A percentile compares a stretch with the other conserved stretches of the same genome.
phyloP scores from a whole-genome alignment of 73 alveolate genomes.

The Durusdinium trenchii region DNA sequence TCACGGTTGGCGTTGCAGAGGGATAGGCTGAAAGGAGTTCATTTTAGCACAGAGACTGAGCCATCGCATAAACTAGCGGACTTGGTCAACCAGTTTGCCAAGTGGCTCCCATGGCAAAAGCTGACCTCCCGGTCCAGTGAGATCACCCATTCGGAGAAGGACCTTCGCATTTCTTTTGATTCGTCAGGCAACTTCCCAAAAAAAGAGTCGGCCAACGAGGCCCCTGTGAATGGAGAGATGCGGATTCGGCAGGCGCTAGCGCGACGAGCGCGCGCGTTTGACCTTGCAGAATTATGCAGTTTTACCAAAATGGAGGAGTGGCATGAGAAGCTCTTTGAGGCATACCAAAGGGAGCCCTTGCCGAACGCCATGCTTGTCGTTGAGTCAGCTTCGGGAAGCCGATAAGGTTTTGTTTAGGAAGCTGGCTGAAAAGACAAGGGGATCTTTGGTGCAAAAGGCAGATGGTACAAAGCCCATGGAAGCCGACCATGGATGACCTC shows the following conservation, averaged over 20 bases:
- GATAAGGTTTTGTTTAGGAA: not conserved
- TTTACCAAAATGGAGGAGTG: not conserved
- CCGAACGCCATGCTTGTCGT: not conserved
- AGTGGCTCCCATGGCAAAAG: not conserved
- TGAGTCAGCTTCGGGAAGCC: not conserved
- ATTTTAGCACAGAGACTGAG: not conserved
- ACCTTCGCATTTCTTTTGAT: not conserved
- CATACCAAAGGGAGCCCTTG: not conserved
- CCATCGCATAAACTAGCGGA: not conserved
- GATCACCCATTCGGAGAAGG: not conserved
- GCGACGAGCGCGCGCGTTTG: not conserved
- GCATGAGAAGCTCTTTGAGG: not conserved
- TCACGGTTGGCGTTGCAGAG: not conserved
- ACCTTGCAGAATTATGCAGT: not conserved
- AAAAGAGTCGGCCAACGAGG: not conserved
- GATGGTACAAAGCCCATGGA: not conserved
- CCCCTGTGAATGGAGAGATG: not conserved
- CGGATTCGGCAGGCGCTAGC: not conserved
- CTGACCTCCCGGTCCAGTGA: not conserved
- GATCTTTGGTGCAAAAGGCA: not conserved
- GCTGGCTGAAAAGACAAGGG: not conserved
- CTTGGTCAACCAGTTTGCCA: not conserved
- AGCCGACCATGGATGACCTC: not conserved
- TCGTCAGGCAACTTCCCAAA: not conserved
- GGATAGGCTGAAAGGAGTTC: not conserved